A percentile compares a stretch with the other conserved stretches of the same genome.
Evolutionary conservation across 2,329 filamentous ascomycete species (phyloP).

Genomic region (Curvularia verruculosa): DNA sequence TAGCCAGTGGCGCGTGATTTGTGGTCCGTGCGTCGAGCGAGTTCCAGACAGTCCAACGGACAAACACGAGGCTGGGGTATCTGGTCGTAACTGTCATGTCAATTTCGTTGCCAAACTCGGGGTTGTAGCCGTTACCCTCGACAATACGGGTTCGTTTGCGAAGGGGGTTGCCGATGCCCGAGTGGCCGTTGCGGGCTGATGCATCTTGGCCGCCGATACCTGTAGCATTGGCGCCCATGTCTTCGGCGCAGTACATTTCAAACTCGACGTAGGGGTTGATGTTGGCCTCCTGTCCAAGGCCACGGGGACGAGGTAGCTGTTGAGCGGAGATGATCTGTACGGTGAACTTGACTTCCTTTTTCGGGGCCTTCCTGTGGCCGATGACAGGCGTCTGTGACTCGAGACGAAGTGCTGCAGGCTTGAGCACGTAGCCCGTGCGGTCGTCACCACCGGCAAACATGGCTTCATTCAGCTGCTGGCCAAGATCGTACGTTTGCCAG

Average conservation of each 20-base stretch:
- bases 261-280: conserved; percentile 95
- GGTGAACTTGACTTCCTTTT: conserved; percentile 81
- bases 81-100: conserved; percentile 88
- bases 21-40: conserved; percentile 77
- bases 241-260: conserved; percentile 92
- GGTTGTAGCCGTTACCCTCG: conserved; percentile 91
- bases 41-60: conserved; percentile 90
- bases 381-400: conserved; percentile 46
- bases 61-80: conserved; percentile 89
- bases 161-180: conserved; percentile 73
- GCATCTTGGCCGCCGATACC: conserved; percentile 70
- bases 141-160: conserved; percentile 81
- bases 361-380: conserved; percentile 69
- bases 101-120: conserved; percentile 80
- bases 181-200: conserved; percentile 67
- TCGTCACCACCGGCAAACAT: conserved; percentile 95
- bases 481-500: conserved; percentile 96
- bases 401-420: conserved; percentile 79
- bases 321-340: conserved; percentile 93
- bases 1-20: conserved; percentile 72
- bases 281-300: conserved; percentile 71
- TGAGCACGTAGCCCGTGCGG: conserved; percentile 88
- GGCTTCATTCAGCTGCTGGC: conserved; percentile 94
- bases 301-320: conserved; percentile 83
- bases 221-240: conserved; percentile 77